Base-by-base conservation (phyloP, 73 alveolate genomes). In the Paramecium primaurelia region DNA sequence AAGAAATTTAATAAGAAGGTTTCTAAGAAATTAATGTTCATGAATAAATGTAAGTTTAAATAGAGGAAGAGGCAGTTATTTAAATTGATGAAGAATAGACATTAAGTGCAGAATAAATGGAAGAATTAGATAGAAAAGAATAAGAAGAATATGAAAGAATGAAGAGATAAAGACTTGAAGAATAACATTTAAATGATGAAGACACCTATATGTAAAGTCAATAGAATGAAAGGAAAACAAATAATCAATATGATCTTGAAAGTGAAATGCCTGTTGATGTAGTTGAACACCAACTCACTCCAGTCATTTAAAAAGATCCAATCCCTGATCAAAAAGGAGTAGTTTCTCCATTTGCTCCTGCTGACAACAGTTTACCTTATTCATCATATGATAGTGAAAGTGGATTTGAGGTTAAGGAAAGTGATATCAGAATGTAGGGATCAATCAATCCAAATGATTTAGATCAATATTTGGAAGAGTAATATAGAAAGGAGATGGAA, bases 381-480 rank as follows among this genome's bases (percentile, higher is more conserved):
- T 75, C 34, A 75, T 22, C 88, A 38, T 38, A 75, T 75, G 88
- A 75, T 75, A 36, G 59, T 38, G 88, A 75, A 75, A 75, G 38
- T 75, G 88, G 88, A 36, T 75, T 75, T n/a, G 88, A 75, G n/a
- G 88, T 75, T 36, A 75, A 75, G n/a, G 59, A 64, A 32, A 64
- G 84, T 8, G 84, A 64, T 64, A 64, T 64, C 9, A 28, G 26
- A 64, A 64, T 64, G 84, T 28, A 64, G 30, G 84, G 84, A 32
- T 28, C 84, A 25, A 34, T 64, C 28, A 34, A 32, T 64, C 51
- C 47, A 12, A 32, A 28, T 8, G 84, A 64, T 32, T 11, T 64
- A 28, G 84, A 64, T 64, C 30, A 28, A 32, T 28, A 32, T 32
- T 64, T 28, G 49, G 11, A 64, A 28, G 84, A 64, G 4, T 10